Evolutionary conservation across 106 monocot genomes (phyloP).

Genomic region (Triglochin maritima): DNA sequence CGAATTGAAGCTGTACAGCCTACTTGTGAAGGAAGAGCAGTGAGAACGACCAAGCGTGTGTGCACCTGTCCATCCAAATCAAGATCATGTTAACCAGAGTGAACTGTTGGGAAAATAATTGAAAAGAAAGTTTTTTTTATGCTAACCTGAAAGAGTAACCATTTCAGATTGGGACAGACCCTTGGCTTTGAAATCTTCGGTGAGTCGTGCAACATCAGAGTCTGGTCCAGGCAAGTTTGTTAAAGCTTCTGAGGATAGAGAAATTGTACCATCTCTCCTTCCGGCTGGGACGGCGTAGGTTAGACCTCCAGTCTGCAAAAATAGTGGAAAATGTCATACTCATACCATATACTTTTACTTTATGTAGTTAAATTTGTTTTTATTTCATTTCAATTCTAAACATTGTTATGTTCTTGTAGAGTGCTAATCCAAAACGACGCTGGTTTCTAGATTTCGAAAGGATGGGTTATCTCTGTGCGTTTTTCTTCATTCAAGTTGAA

Average conservation of each 20-base stretch:
- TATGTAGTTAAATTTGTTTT: no score
- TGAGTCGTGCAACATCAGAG: slow-evolving; percentile 21
- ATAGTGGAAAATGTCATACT: no score
- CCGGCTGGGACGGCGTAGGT: slow-evolving; percentile 26
- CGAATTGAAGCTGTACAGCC: slow-evolving; percentile 41
- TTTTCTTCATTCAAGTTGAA: no score
- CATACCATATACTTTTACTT: no score
- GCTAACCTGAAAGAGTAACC: slow-evolving; percentile 36
- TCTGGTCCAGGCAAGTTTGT: slow-evolving; percentile 20
- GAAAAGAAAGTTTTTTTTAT: neutral
- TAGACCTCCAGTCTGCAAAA: slow-evolving; percentile 19
- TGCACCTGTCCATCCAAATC: slow-evolving; percentile 14
- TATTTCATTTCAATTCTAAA: no score
- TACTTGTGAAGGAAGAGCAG: slow-evolving; percentile 31
- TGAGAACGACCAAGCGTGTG: slow-evolving; percentile 43
- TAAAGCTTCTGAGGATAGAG: slow-evolving; percentile 24
- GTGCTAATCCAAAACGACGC: no score
- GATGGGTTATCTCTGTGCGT: no score
- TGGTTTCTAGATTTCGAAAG: no score
- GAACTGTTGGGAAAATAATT: neutral
- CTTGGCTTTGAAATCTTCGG: slow-evolving; percentile 25
- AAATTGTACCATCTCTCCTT: slow-evolving; percentile 45
- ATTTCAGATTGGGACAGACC: slow-evolving; percentile 37
- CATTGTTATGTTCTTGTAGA: no score
- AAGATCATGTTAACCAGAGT: neutral